Base-by-base conservation (phyloP, 148 eudicot species). In the Spergularia bocconei region DNA sequence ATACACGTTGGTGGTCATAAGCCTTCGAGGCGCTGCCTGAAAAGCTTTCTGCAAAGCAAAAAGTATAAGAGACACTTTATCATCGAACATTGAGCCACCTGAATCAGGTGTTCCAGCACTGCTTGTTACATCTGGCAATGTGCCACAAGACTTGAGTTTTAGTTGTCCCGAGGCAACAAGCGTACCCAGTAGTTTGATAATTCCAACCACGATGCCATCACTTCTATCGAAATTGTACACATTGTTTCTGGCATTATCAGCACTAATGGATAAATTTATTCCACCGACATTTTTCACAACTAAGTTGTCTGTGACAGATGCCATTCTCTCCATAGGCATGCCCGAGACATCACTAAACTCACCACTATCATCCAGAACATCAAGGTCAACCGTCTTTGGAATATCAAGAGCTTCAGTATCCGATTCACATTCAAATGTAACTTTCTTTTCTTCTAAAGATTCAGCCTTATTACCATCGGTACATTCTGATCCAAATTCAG, bases 81-180 rank as follows among this genome's bases (percentile, higher is more conserved):
- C 99, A 81, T 92, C 98, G 80, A 96, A 96, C 99, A 96, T 96
- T 77, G 97, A 89, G 78, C 97, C 96, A 60, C 98, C 89, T 51
- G 89, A 87, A 85, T 88, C 97, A 82, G 80, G 86, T 73, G 86
- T 68, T 70, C 84, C 88, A 67, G 81, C 62, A 84, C 83, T 86
- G 75, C 90, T 78, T 55, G 89, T 67, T 77, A 77, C 85, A 70
- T 87, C 91, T 74, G 86, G 75, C 69, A 88, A 79, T 68, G 93
- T 74, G 77, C 77, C 74, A 72, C 78, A 84, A 60, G 86, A 78
- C 77, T 85, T 95, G 71, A 91, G 79, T 83, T 86, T 88, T 60
- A 96, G 82, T 78, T 92, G 86, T 38, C 97, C 97, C 11, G 91
- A 87, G 63, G 84, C 81, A 66, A 96, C 90, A 68, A 96, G 84